A percentile compares a stretch with the other conserved stretches of the same genome.
Conservation (phyloP, 1,284 basidiomycete genomes). For the Phellopilus nigrolimitatus region DNA sequence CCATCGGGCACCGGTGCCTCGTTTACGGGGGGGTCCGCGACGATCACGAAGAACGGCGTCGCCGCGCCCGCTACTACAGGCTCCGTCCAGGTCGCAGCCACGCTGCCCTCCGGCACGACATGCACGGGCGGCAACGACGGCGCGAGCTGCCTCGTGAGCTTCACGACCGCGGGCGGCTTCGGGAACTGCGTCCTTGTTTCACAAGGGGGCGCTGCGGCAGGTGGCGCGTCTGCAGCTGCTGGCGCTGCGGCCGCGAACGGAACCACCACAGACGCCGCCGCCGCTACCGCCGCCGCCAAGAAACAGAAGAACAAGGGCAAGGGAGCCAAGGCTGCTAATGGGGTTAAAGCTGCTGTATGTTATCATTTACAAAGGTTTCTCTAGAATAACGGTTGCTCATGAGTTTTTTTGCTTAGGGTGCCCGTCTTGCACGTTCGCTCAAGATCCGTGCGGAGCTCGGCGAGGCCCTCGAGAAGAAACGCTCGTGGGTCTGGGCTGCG, state of each 20-base stretch:
- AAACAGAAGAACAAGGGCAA: not conserved
- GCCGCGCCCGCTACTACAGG: slow-evolving; percentile 30
- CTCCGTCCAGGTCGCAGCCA: slow-evolving; percentile 37
- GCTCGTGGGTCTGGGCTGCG: too few species aligned
- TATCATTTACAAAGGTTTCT: too few species aligned
- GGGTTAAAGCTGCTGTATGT: not conserved
- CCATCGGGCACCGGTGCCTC: slow-evolving; percentile 34
- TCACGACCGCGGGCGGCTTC: slow-evolving; percentile 41
- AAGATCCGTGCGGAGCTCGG: too few species aligned
- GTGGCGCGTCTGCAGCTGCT: too few species aligned
- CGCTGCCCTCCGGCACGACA: slow-evolving; percentile 41
- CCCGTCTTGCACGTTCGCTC: too few species aligned
- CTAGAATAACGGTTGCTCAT: too few species aligned
- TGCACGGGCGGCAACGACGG: slow-evolving; percentile 42
- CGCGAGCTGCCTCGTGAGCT: slow-evolving; percentile 44
- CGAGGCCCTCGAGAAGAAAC: too few species aligned
- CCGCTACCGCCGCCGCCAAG: not conserved
- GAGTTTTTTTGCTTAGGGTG: too few species aligned
- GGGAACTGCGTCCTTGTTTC: slow-evolving; percentile 48
- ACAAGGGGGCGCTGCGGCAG: slow-evolving; percentile 7
- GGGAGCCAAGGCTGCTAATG: not conserved
- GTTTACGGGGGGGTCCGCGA: slow-evolving; percentile 30
- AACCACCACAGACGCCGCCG: not conserved
- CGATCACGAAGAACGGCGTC: slow-evolving; percentile 36
- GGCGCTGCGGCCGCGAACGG: not conserved